Evolutionary conservation across 805 yeast species (phyloP).

Genomic region (Lipomyces lipofer): DNA sequence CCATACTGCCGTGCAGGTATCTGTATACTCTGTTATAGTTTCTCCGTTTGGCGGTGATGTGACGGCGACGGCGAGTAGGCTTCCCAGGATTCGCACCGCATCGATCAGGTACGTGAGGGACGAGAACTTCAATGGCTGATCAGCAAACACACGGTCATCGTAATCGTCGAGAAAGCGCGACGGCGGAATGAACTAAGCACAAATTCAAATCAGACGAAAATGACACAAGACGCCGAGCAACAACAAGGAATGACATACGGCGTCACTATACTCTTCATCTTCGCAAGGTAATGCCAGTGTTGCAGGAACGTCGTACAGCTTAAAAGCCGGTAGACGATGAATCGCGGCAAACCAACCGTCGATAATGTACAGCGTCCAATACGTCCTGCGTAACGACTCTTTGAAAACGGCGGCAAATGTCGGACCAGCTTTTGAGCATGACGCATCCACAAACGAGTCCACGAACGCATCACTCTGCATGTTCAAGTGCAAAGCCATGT

Average conservation of each 20-base stretch:
- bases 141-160: conserved; percentile 11
- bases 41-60: not conserved
- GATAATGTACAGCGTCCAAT: conserved; percentile 21
- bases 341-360: conserved; percentile 13
- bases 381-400: conserved; percentile 20
- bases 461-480: conserved; percentile 6
- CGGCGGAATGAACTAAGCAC: too few species aligned
- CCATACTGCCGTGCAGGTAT: conserved; percentile 14
- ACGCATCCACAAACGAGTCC: not conserved
- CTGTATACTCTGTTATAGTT: conserved; percentile 3
- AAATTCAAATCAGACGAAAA: not conserved
- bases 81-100: conserved; percentile 8
- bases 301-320: not conserved
- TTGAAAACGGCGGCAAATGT: not conserved
- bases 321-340: not conserved
- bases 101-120: conserved; percentile 19
- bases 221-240: not conserved
- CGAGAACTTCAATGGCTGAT: conserved; percentile 6
- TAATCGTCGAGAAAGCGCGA: conserved; percentile 6
- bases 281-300: conserved; percentile 20
- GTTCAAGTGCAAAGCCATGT: conserved; percentile 16
- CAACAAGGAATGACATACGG: conserved; percentile 9
- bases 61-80: not conserved
- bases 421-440: not conserved
- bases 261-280: conserved; percentile 9